phyloP scores from a whole-genome alignment of 202 grass and related monocot genomes.

The Miscanthus sacchariflorus region DNA sequence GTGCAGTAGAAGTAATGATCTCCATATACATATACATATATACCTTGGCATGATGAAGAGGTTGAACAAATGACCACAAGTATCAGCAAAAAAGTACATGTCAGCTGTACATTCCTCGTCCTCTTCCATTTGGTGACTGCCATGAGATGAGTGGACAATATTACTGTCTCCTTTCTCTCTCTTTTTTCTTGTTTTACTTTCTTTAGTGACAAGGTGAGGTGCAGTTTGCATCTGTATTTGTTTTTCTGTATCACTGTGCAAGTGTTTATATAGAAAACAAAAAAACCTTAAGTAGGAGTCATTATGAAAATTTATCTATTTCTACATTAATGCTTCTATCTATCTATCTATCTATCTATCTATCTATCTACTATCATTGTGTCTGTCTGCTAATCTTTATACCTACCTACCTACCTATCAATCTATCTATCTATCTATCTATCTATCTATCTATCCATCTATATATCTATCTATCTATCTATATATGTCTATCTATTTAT shows the following conservation, averaged over 20 bases:
- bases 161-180: no score
- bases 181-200: not conserved
- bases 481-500: no score
- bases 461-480: not conserved
- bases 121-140: not conserved
- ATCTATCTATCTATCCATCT: not conserved
- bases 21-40: no score
- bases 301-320: no score
- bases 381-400: no score
- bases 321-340: no score
- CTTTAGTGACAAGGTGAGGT: not conserved
- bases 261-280: not conserved
- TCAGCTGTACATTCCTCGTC: no score
- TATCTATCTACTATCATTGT: not conserved
- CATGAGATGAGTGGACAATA: not conserved
- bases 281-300: no score
- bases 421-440: no score
- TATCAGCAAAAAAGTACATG: not conserved
- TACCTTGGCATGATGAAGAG: not conserved
- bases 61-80: not conserved
- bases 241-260: no score
- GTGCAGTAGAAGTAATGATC: not conserved
- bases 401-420: no score
- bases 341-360: not conserved
- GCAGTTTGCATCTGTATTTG: not conserved